Evolutionary conservation across 345 rosid genomes (phyloP).

Genomic region (Populus simonii): DNA sequence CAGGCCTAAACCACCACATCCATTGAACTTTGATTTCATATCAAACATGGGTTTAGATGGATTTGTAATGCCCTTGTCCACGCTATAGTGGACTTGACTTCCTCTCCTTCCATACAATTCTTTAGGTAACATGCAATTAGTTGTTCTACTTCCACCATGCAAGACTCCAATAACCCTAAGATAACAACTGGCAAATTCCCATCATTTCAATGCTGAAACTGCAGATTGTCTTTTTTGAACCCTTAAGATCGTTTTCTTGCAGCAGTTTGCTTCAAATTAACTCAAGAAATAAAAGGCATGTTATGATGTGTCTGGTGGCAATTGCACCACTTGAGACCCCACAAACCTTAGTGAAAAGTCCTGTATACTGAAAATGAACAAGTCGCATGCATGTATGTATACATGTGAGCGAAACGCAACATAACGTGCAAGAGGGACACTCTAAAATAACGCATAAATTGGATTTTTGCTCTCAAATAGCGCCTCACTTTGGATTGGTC

Average conservation of each 20-base stretch:
- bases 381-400: neutral
- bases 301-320: neutral
- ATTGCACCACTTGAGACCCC: constrained; percentile 12
- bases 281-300: neutral
- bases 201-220: neutral
- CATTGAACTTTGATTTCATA: neutral
- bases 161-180: neutral
- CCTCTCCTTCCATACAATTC: neutral
- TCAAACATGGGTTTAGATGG: neutral
- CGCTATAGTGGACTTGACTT: neutral
- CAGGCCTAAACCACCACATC: neutral
- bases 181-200: neutral
- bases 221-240: neutral
- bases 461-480: neutral
- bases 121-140: neutral
- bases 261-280: no score
- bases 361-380: neutral
- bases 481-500: constrained; percentile 14
- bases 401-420: constrained; percentile 16
- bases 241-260: no score
- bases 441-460: constrained; percentile 2
- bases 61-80: neutral
- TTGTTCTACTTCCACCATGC: neutral
- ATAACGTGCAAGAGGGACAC: constrained; percentile 12
- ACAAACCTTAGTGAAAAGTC: neutral